Evolutionary conservation across 2,329 filamentous ascomycete genomes (phyloP).

Genomic region (Epichloe typhina): DNA sequence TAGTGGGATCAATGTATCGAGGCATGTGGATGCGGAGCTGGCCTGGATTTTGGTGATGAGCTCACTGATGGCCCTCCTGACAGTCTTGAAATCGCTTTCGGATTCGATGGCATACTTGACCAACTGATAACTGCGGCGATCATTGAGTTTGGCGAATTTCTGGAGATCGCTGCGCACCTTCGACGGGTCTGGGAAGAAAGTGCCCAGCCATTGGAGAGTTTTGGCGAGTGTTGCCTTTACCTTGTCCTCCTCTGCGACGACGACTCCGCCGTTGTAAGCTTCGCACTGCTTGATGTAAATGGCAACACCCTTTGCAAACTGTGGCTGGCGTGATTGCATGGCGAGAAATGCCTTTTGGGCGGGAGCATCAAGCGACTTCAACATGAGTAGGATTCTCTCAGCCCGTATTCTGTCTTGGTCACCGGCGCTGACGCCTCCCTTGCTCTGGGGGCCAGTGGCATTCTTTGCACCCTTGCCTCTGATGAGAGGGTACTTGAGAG

Average conservation of each 20-base stretch:
- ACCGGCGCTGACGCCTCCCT: conserved; percentile 30
- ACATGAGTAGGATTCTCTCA: conserved; percentile 70
- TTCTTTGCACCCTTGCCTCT: conserved; percentile 50
- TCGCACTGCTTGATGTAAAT: conserved; percentile 78
- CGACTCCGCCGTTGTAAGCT: conserved; percentile 75
- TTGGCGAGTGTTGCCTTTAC: conserved; percentile 58
- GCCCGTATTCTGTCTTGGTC: conserved; percentile 68
- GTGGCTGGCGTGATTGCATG: conserved; percentile 65
- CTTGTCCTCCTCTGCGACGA: conserved; percentile 56
- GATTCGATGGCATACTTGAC: conserved; percentile 74
- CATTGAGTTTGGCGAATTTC: conserved; percentile 83
- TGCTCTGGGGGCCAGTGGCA: conserved; percentile 38
- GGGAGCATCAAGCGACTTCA: conserved; percentile 62
- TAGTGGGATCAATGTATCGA: conserved; percentile 71
- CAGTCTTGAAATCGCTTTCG: conserved; percentile 83
- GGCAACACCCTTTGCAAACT: conserved; percentile 58
- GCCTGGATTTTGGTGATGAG: conserved; percentile 68
- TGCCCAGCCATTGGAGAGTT: conserved; percentile 59
- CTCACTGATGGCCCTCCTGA: conserved; percentile 82
- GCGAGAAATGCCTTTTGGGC: conserved; percentile 83
- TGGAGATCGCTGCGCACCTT: conserved; percentile 66
- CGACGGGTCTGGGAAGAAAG: conserved; percentile 61
- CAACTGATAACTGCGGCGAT: conserved; percentile 80
- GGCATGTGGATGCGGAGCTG: conserved; percentile 46
- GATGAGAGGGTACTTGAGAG: conserved; percentile 65